These are phyloP conservation scores for Cladosporium sp. DNA, from an alignment of 2,329 filamentous ascomycete species.

Conservation along the genomic window DNA sequence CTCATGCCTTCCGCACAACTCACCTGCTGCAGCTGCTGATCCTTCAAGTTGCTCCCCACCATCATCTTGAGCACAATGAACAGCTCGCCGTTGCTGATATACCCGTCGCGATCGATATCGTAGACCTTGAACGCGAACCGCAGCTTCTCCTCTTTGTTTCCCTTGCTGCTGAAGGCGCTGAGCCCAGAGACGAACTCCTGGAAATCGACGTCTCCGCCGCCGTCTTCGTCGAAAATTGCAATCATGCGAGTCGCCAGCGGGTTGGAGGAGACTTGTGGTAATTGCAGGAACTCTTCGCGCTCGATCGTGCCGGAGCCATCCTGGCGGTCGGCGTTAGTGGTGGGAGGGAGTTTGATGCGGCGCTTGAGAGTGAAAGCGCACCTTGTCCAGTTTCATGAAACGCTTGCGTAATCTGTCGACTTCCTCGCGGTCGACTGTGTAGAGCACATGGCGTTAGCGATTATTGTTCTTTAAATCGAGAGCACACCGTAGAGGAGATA, in stretches of 20 bases:
- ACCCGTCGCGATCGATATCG: conserved; percentile 97
- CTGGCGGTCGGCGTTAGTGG: conserved; percentile 43
- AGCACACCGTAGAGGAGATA: too few relatives aligned
- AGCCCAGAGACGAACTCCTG: conserved; percentile 97
- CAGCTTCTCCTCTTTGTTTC: conserved; percentile 98
- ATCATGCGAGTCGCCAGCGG: conserved; percentile 98
- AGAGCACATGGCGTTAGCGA: conserved; percentile 1
- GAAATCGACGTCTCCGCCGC: conserved; percentile 96
- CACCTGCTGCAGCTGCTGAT: conserved; percentile 90
- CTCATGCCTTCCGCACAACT: conserved; percentile 4
- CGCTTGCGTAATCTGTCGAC: conserved; percentile 92
- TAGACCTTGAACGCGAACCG: conserved; percentile 99
- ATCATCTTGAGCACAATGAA: conserved; percentile 99
- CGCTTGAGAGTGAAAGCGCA: conserved; percentile 37
- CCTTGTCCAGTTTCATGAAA: conserved; percentile 99
- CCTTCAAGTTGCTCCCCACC: conserved; percentile 98
- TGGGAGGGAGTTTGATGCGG: not conserved
- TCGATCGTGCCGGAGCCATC: conserved; percentile 98
- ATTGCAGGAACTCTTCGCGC: conserved; percentile 93
- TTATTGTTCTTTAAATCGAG: too few relatives aligned
- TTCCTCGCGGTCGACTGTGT: conserved; percentile 88
- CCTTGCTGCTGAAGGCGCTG: conserved; percentile 93
- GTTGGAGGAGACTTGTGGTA: conserved; percentile 97
- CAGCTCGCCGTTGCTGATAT: conserved; percentile 97
- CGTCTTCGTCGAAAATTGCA: conserved; percentile 98